Evolutionary conservation across 2,329 filamentous ascomycete genomes (phyloP).

Genomic region (Colletotrichum sidae): DNA sequence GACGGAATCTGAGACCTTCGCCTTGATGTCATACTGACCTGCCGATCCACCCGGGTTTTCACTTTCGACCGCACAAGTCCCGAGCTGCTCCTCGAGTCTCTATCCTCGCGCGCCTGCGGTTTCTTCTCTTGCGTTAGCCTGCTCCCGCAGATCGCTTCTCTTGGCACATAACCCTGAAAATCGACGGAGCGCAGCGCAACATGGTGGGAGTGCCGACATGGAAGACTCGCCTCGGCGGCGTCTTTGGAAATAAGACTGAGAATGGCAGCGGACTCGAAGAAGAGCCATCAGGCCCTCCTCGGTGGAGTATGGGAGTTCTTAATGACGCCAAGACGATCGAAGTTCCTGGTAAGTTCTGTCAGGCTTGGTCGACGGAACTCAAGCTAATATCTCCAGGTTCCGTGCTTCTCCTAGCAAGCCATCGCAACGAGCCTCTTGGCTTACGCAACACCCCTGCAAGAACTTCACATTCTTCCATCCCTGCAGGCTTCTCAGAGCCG

Average conservation of each 20-base stretch:
- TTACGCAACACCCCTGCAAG: slow-evolving; percentile 67
- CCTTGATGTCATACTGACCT: background rate
- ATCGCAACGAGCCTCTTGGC: slow-evolving; percentile 70
- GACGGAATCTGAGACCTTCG: slow-evolving; percentile 8
- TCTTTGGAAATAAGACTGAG: slow-evolving; percentile 28
- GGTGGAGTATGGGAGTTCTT: slow-evolving; percentile 81
- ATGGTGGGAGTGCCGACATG: slow-evolving; percentile 28
- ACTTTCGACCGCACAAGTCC: too few relatives aligned
- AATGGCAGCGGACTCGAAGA: slow-evolving; percentile 7
- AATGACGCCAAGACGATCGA: slow-evolving; percentile 85
- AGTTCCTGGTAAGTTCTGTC: slow-evolving; percentile 76
- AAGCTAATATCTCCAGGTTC: slow-evolving; percentile 56
- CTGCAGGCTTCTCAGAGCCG: slow-evolving; percentile 51
- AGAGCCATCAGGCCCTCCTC: slow-evolving; percentile 45
- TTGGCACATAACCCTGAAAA: background rate
- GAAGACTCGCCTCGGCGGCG: slow-evolving; percentile 35
- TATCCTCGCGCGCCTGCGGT: background rate
- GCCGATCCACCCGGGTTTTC: too few relatives aligned
- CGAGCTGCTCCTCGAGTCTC: background rate
- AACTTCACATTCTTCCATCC: slow-evolving; percentile 69
- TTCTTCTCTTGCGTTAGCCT: background rate
- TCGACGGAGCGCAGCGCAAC: background rate
- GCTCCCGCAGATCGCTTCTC: background rate
- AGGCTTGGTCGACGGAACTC: background rate
- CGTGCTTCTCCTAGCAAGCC: slow-evolving; percentile 65